Evolutionary conservation across 306 rosid genomes (phyloP).

Genomic region (Cucurbita argyrosperma): DNA sequence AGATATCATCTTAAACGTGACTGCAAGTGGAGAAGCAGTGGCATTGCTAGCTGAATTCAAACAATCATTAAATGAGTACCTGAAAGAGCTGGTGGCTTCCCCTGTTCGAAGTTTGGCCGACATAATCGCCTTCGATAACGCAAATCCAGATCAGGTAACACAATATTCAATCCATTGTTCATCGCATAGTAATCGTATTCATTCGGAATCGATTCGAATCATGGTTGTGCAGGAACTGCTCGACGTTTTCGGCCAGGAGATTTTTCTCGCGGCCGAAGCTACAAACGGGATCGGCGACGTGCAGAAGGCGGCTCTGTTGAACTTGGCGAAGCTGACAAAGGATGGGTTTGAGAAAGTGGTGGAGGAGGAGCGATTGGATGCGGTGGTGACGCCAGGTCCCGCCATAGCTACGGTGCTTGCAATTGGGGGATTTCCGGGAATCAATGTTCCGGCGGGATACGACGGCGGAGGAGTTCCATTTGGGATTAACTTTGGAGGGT

Average conservation of each 20-base stretch:
- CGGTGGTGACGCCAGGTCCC: conserved; percentile 18
- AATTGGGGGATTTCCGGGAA: conserved; percentile 53
- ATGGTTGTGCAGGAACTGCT: conserved; percentile 12
- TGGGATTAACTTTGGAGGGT: conserved; percentile 57
- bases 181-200: background rate
- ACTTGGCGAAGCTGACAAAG: conserved; percentile 15
- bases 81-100: conserved; percentile 8
- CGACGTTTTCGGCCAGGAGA: conserved; percentile 37
- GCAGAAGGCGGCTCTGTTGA: conserved; percentile 18
- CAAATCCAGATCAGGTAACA: conserved; percentile 12
- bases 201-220: background rate
- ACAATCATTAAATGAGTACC: conserved; percentile 10
- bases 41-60: conserved; percentile 17
- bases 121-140: conserved; percentile 13
- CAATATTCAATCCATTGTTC: background rate
- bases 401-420: conserved; percentile 21
- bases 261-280: conserved; percentile 22
- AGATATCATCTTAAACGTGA: conserved; percentile 6
- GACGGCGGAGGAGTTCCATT: conserved; percentile 23
- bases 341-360: conserved; percentile 40
- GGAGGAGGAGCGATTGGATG: conserved; percentile 37
- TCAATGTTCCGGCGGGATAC: conserved; percentile 60
- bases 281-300: conserved; percentile 30
- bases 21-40: conserved; percentile 7
- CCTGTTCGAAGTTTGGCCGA: conserved; percentile 14